These are phyloP conservation scores for Pilobolus umbonatus DNA, from an alignment of 192 early-diverging fungal genomes.

Conservation along the genomic window DNA sequence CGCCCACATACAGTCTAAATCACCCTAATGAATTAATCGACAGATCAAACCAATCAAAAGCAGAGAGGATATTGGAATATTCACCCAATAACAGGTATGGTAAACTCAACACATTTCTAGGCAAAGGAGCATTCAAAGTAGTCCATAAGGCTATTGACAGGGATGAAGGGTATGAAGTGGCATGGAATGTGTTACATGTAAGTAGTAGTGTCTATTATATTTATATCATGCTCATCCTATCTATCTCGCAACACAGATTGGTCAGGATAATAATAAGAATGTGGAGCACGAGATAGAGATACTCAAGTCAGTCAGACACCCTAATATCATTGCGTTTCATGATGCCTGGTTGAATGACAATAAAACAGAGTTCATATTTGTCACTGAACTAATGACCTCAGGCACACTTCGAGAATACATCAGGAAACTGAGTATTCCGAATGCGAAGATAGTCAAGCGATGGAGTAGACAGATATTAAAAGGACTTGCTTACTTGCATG, in stretches of 20 bases:
- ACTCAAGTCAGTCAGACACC: constrained; percentile 56
- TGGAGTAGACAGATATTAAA: constrained; percentile 76
- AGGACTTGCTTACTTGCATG: constrained; percentile 70
- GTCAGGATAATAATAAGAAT: constrained; percentile 17
- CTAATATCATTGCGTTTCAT: constrained; percentile 50
- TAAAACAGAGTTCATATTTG: constrained; percentile 44
- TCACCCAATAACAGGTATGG: constrained; percentile 47
- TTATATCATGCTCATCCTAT: constrained; percentile 6
- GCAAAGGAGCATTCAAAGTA: constrained; percentile 65
- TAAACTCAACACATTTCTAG: constrained; percentile 32
- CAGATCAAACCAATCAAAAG: neutral
- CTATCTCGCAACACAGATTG: constrained; percentile 44
- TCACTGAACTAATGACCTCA: constrained; percentile 69
- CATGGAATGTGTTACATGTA: constrained; percentile 52
- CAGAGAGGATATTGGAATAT: constrained; percentile 42
- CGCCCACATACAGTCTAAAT: too few relatives aligned
- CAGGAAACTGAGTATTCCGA: constrained; percentile 60
- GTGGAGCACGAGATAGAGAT: constrained; percentile 33
- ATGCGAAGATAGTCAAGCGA: constrained; percentile 67
- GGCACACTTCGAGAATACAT: constrained; percentile 67
- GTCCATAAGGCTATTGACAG: constrained; percentile 65
- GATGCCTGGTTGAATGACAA: constrained; percentile 44
- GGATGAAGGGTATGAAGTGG: constrained; percentile 68
- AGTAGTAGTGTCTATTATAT: neutral
- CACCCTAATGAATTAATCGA: constrained; percentile 6